Evolutionary conservation across 176 grass and related monocot genomes (phyloP).

Genomic region (Oryza punctata): DNA sequence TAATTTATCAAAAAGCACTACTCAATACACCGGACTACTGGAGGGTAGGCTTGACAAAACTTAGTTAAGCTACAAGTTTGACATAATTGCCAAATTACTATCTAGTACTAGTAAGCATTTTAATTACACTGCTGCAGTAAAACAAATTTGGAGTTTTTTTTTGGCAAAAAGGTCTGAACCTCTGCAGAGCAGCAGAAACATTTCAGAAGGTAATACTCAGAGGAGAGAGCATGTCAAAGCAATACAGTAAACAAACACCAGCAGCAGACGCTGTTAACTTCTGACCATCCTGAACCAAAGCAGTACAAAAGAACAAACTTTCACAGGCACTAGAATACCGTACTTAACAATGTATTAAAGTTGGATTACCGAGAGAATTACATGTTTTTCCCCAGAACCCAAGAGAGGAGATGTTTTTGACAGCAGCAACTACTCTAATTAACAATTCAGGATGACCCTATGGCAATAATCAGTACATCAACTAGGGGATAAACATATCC

Average conservation of each 20-base stretch:
- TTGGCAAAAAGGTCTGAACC: slow-evolving; percentile 6
- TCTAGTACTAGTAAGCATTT: background rate
- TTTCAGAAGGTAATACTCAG: slow-evolving; percentile 38
- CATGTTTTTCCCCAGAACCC: slow-evolving; percentile 16
- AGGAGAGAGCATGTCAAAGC: slow-evolving; percentile 33
- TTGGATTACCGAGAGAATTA: slow-evolving; percentile 46
- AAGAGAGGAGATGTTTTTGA: slow-evolving; percentile 45
- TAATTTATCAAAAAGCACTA: background rate
- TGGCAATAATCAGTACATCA: slow-evolving; percentile 42
- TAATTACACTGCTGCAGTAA: background rate
- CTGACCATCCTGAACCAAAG: slow-evolving; percentile 28
- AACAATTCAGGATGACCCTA: slow-evolving; percentile 26
- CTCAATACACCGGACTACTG: background rate
- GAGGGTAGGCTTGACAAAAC: background rate
- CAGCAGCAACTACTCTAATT: slow-evolving; percentile 7
- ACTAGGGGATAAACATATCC: slow-evolving; percentile 46
- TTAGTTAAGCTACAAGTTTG: background rate
- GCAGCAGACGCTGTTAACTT: slow-evolving; percentile 42
- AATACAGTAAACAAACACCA: slow-evolving; percentile 57
- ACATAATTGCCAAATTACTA: too few species aligned
- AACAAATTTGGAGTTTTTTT: background rate
- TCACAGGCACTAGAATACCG: slow-evolving; percentile 48
- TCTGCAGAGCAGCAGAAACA: slow-evolving; percentile 23
- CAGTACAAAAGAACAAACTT: slow-evolving; percentile 59
- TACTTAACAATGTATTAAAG: slow-evolving; percentile 42